phyloP scores from a whole-genome alignment of 2,329 filamentous ascomycete genomes.

The Phialophora verrucosa region DNA sequence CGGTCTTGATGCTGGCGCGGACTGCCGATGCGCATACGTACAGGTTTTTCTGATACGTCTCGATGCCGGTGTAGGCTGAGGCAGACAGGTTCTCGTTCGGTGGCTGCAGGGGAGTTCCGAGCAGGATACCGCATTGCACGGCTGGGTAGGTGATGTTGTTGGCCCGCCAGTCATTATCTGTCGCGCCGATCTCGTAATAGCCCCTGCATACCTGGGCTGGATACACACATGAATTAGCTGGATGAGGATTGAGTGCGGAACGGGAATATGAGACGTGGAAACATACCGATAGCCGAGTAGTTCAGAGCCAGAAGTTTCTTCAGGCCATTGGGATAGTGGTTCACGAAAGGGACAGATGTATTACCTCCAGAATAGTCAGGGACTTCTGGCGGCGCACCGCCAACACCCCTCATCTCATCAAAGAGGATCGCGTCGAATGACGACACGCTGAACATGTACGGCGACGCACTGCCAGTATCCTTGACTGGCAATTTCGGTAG shows the following conservation, averaged over 20 bases:
- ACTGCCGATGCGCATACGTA: conserved; percentile 53
- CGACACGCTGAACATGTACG: neutral
- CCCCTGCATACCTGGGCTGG: conserved; percentile 41
- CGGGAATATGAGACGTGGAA: conserved; percentile 33
- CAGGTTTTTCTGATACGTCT: conserved; percentile 36
- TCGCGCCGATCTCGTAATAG: neutral
- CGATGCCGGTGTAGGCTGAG: conserved; percentile 16
- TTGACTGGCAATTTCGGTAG: neutral
- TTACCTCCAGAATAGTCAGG: conserved; percentile 4
- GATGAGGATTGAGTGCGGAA: neutral
- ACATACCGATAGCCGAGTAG: conserved; percentile 35
- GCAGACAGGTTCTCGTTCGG: conserved; percentile 17
- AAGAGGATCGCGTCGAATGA: neutral
- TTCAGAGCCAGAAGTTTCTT: conserved; percentile 22
- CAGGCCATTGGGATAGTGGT: conserved; percentile 21
- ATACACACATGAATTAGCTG: conserved; percentile 40
- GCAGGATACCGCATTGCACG: conserved; percentile 49
- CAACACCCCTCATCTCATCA: neutral
- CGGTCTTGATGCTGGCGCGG: conserved; percentile 54
- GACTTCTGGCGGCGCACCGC: conserved; percentile 1
- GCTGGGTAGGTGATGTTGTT: conserved; percentile 43
- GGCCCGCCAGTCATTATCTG: conserved; percentile 7
- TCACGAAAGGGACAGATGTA: conserved; percentile 11
- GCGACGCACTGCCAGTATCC: neutral
- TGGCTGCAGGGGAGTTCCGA: conserved; percentile 46